These are phyloP conservation scores for Cryptosporidium tyzzeri DNA, from an alignment of 169 alveolate genomes.

Conservation along the genomic window DNA sequence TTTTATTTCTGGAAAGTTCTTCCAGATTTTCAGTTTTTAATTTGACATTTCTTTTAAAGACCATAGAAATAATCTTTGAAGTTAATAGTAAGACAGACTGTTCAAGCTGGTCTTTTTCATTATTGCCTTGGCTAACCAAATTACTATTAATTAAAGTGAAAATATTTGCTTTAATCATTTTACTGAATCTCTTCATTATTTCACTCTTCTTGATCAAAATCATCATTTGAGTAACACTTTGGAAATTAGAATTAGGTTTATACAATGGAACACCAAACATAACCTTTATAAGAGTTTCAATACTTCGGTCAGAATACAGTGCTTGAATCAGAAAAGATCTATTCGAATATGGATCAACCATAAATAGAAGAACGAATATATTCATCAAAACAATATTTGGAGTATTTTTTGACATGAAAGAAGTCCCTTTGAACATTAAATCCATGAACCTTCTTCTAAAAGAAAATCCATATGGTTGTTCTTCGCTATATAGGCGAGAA, in stretches of 20 bases:
- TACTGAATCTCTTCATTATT: conserved; percentile 22
- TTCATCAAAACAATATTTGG: conserved; percentile 45
- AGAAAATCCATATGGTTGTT: conserved; percentile 38
- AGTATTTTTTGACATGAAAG: not conserved
- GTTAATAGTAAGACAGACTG: conserved; percentile 40
- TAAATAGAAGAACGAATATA: conserved; percentile 37
- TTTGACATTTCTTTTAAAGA: not conserved
- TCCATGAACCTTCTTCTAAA: conserved; percentile 59
- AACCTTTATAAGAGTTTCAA: conserved; percentile 37
- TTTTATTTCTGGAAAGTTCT: not conserved
- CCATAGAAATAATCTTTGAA: conserved; percentile 44
- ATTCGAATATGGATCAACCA: conserved; percentile 49
- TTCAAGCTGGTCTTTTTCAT: not conserved
- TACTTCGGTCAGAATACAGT: conserved; percentile 30
- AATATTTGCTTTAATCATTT: conserved; percentile 27
- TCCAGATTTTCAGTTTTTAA: not conserved
- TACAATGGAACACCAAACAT: conserved; percentile 53
- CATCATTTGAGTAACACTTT: conserved; percentile 37
- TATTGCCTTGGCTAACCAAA: not conserved
- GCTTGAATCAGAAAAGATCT: conserved; percentile 60
- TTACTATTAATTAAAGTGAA: conserved; percentile 1
- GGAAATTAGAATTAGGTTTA: conserved; percentile 17
- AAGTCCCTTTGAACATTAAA: conserved; percentile 13
- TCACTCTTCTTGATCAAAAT: conserved; percentile 38
- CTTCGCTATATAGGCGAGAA: conserved; percentile 18